Base-by-base conservation (phyloP, 1,139 yeast species). In the Yamadazyma friedrichii region DNA sequence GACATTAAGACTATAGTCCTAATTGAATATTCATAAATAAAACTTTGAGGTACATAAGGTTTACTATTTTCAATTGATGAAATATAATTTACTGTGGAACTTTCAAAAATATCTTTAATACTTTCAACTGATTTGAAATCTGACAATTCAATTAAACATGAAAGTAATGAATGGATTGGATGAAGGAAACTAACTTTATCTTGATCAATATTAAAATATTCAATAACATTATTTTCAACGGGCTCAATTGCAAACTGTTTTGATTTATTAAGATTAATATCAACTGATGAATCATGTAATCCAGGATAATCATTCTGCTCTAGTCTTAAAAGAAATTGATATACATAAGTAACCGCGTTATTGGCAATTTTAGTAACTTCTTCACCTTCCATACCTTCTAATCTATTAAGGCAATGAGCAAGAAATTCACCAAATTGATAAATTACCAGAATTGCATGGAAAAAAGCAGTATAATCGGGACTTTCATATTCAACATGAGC, bases 401-500 rank as follows among this genome's bases (percentile, higher is more conserved):
- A 44, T 33, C 62, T 43, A 11, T 44, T 66, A 33, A 76, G 62
- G 36, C 79, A 70, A 40, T 76, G 80, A 2, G 86, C 80, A 24
- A 78, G 64, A 35, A 65, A 67, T 44, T 82, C 87, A 0, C 81
- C 75, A 53, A 83, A 76, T 41, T 83, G 83, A 16, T 83, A 78
- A 5, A 84, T 74, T 9, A 82, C 83, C 56, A 81, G 87, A 47
- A 84, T 80, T 26, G 89, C 82, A 49, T 86, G 87, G 61, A 88
- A 88, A 54, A 80, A 88, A 0, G 87, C 78, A 0, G 93, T 82
- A 71, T 93, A 91, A 41, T 86, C 89, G 15, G 88, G 88, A 35
- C 83, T 83, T 56, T 93, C 98, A 56, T 86, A 93, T 56, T 91
- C 97, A 10, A 93, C 88, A 59, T 93, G 98, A 44, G 80, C 82